A percentile compares a stretch with the other conserved stretches of the same genome.
These are phyloP conservation scores for Isoetes taiwanensis DNA, from an alignment of 75 land plant genomes.

Conservation along the genomic window DNA sequence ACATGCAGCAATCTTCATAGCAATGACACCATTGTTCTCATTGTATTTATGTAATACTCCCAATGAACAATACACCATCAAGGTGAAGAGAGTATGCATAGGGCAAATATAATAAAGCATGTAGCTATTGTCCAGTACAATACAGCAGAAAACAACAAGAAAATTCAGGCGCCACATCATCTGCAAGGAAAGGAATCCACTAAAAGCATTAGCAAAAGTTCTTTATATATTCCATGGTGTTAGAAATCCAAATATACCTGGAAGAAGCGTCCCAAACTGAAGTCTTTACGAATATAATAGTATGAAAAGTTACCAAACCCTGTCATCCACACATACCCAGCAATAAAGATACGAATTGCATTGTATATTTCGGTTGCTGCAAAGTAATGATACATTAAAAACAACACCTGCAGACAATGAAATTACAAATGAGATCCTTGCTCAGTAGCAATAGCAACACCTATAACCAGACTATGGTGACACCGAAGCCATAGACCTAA, in stretches of 20 bases:
- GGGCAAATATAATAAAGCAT: conserved; percentile 99
- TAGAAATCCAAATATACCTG: conserved; percentile 65
- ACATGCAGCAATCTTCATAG: conserved; percentile 51
- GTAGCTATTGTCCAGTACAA: conserved; percentile 83
- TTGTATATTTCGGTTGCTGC: conserved; percentile 94
- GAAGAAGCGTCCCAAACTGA: conserved; percentile 80
- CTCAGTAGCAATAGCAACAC: background rate
- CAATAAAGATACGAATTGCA: conserved; percentile 93
- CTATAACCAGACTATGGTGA: too few relatives aligned
- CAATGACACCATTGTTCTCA: conserved; percentile 73
- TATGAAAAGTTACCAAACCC: conserved; percentile 99
- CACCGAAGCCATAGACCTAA: too few relatives aligned
- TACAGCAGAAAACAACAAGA: conserved; percentile 79
- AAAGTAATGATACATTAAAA: conserved; percentile 96
- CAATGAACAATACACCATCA: conserved; percentile 92
- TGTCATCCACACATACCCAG: conserved; percentile 99
- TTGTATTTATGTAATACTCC: conserved; percentile 85
- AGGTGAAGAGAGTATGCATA: conserved; percentile 98
- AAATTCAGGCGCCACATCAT: conserved; percentile 99
- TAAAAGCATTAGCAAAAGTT: background rate
- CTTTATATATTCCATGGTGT: background rate
- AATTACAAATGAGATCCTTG: background rate
- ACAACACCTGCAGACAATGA: conserved; percentile 46
- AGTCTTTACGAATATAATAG: conserved; percentile 92
- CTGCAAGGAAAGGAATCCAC: conserved; percentile 28